Conservation (phyloP, 2,329 filamentous ascomycete genomes). For the Sclerotiophoma versabilis region DNA sequence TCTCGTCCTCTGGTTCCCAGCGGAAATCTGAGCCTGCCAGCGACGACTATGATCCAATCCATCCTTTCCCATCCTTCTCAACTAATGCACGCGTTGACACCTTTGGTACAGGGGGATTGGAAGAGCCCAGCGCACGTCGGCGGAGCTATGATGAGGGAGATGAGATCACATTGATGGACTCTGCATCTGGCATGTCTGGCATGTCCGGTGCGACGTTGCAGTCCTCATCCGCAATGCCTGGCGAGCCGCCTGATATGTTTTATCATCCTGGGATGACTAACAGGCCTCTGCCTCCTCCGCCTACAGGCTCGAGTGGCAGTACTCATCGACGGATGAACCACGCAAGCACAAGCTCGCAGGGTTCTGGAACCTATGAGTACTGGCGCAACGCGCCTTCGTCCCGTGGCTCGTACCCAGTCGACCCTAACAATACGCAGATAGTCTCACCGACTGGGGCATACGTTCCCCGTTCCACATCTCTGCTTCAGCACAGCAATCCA, state of each 20-base stretch:
- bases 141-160: constrained; percentile 94
- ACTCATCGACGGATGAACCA: constrained; percentile 52
- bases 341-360: constrained; percentile 40
- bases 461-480: constrained; percentile 61
- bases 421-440: constrained; percentile 42
- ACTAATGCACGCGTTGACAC: constrained; percentile 80
- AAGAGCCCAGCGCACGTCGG: constrained; percentile 73
- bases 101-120: constrained; percentile 86
- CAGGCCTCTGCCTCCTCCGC: constrained; percentile 68
- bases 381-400: constrained; percentile 45
- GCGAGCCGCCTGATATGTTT: constrained; percentile 85
- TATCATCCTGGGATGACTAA: constrained; percentile 83
- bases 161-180: constrained; percentile 64
- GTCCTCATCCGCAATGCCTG: constrained; percentile 45
- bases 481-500: constrained; percentile 81
- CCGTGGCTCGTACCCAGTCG: constrained; percentile 41
- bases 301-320: constrained; percentile 60
- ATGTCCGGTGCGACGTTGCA: constrained; percentile 37
- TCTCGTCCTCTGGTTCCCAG: constrained; percentile 56
- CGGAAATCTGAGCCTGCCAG: constrained; percentile 53
- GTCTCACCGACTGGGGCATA: constrained; percentile 39
- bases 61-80: constrained; percentile 64
- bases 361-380: constrained; percentile 56
- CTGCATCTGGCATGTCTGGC: constrained; percentile 29
- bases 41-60: constrained; percentile 57